Evolutionary conservation across 768 basidiomycete species (phyloP).

Genomic region (Leccinum boreale): DNA sequence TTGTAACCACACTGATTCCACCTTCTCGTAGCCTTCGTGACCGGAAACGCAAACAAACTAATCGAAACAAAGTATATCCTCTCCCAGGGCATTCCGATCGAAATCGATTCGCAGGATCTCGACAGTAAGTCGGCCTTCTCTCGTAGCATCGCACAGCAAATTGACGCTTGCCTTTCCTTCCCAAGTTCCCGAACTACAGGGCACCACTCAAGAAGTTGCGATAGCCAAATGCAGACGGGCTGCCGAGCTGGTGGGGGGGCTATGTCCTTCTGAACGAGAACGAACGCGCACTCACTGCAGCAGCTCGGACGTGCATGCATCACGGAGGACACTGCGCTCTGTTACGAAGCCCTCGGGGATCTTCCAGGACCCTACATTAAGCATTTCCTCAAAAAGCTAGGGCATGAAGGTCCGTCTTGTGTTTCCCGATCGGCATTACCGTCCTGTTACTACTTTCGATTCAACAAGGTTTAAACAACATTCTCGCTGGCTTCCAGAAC

Average conservation of each 20-base stretch:
- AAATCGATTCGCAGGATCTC: constrained; percentile 73
- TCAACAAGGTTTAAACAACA: constrained; percentile 65
- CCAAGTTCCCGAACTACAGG: constrained; percentile 91
- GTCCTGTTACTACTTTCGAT: not conserved
- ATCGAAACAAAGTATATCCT: constrained; percentile 86
- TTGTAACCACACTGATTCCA: constrained; percentile 8
- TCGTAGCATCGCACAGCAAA: not conserved
- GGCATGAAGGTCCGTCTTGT: constrained; percentile 66
- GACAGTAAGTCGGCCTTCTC: constrained; percentile 56
- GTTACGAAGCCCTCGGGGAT: constrained; percentile 83
- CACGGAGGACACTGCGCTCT: constrained; percentile 94
- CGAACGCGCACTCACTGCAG: constrained; percentile 1
- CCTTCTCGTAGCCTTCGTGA: constrained; percentile 78
- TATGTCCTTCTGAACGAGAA: not conserved
- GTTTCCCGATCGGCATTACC: not conserved
- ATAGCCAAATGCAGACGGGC: constrained; percentile 82
- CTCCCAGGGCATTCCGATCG: constrained; percentile 58
- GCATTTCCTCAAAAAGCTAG: constrained; percentile 77
- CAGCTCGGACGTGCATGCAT: constrained; percentile 55
- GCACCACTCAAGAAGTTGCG: constrained; percentile 88
- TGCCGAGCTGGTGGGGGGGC: constrained; percentile 64
- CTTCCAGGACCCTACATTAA: constrained; percentile 99
- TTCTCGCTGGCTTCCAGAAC: constrained; percentile 74
- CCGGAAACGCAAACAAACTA: constrained; percentile 91
- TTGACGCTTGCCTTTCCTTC: not conserved